A percentile compares a stretch with the other conserved stretches of the same genome.
Conservation (phyloP, 2,329 filamentous ascomycete species). For the Fusarium zealandicum region DNA sequence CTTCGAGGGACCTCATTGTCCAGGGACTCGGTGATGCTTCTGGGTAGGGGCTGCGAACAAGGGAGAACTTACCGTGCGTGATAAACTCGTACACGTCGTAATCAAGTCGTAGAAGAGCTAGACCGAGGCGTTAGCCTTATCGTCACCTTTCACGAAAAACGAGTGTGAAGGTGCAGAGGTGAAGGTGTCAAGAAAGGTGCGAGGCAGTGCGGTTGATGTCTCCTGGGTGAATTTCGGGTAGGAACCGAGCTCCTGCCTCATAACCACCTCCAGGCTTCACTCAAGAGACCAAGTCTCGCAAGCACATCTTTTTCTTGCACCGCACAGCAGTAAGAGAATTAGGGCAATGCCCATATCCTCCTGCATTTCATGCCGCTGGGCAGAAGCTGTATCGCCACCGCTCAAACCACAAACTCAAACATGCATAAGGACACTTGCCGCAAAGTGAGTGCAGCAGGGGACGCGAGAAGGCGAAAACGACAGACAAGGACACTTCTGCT, state of each 20-base stretch:
- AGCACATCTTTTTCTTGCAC: not conserved
- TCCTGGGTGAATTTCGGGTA: slow-evolving; percentile 13
- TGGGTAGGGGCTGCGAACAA: not conserved
- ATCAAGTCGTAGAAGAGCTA: slow-evolving; percentile 41
- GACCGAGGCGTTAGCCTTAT: slow-evolving; percentile 24
- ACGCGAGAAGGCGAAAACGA: not conserved
- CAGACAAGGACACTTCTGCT: slow-evolving; percentile 4
- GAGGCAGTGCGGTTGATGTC: not conserved
- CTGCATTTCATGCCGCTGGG: not conserved
- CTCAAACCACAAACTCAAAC: not conserved
- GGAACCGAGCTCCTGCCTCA: slow-evolving; percentile 9
- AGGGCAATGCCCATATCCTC: not conserved
- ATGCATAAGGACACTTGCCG: not conserved
- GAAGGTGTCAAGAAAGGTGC: not conserved
- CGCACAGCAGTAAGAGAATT: not conserved
- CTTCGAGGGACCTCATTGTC: not conserved
- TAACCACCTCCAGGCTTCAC: not conserved
- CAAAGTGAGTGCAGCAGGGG: no score
- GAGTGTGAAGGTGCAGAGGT: not conserved
- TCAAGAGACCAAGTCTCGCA: not conserved
- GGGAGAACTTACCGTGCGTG: slow-evolving; percentile 38
- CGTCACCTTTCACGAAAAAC: not conserved
- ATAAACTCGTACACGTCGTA: slow-evolving; percentile 42
- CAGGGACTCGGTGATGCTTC: not conserved
- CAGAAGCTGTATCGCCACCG: not conserved